Conservation (phyloP, 768 basidiomycete genomes). For the Neoboletus subvelutipes region DNA sequence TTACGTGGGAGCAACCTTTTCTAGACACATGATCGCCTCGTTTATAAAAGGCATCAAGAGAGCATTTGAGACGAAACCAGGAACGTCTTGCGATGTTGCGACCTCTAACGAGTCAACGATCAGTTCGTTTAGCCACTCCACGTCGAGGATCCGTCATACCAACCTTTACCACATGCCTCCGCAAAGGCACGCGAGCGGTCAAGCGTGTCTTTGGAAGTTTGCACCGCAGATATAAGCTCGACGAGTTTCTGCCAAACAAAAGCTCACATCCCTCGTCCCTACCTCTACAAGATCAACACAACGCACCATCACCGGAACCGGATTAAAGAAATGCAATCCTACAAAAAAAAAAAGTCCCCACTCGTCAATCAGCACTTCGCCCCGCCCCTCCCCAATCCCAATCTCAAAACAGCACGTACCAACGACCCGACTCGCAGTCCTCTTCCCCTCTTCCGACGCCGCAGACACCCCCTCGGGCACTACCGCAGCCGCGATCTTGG, state of each 20-base stretch:
- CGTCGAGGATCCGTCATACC: background rate
- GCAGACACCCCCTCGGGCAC: slow-evolving; percentile 56
- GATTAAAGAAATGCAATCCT: slow-evolving; percentile 96
- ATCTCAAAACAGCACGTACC: slow-evolving; percentile 48
- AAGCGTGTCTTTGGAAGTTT: slow-evolving; percentile 79
- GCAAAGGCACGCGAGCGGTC: slow-evolving; percentile 81
- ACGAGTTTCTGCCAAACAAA: slow-evolving; percentile 68
- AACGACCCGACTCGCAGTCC: slow-evolving; percentile 72
- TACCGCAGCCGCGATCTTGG: slow-evolving; percentile 86
- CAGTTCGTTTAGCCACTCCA: background rate
- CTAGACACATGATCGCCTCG: slow-evolving; percentile 93
- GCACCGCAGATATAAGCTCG: slow-evolving; percentile 91
- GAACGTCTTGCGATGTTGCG: slow-evolving; percentile 86
- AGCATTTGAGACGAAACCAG: slow-evolving; percentile 94
- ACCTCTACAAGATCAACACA: background rate
- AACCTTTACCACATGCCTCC: slow-evolving; percentile 86
- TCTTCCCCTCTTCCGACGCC: slow-evolving; percentile 62
- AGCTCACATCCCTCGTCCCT: background rate
- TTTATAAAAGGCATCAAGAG: slow-evolving; percentile 97
- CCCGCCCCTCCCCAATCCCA: no score
- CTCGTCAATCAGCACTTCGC: background rate
- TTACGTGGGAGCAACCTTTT: slow-evolving; percentile 54
- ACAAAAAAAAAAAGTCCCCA: background rate
- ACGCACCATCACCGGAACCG: slow-evolving; percentile 91
- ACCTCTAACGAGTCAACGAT: slow-evolving; percentile 60